Percentiles rank a stretch among this genome's conserved stretches.
Evolutionary conservation across 1,284 basidiomycete genomes (phyloP).

Genomic region (Microbotryum saponariae): DNA sequence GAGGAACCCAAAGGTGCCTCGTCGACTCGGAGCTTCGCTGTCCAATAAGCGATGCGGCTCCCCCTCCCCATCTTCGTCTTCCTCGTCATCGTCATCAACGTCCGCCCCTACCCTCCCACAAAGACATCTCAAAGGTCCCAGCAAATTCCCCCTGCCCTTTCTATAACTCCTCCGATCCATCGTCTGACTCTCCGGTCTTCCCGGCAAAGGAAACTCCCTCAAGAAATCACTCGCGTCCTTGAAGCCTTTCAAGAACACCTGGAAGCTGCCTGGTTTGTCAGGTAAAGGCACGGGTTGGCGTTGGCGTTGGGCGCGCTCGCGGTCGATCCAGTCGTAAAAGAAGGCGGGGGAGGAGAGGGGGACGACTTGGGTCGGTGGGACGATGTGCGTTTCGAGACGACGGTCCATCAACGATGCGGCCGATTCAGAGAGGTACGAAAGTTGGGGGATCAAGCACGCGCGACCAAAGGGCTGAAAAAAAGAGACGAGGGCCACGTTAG

Average conservation of each 20-base stretch:
- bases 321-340: slow-evolving; percentile 80
- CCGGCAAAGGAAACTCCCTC: slow-evolving; percentile 77
- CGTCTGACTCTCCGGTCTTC: slow-evolving; percentile 69
- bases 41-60: slow-evolving; percentile 6
- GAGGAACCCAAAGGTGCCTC: slow-evolving; percentile 50
- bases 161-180: slow-evolving; percentile 61
- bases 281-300: slow-evolving; percentile 51
- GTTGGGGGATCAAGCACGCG: slow-evolving; percentile 73
- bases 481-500: slow-evolving; percentile 44
- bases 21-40: slow-evolving; percentile 11
- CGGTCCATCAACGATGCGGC: slow-evolving; percentile 78
- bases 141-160: slow-evolving; percentile 45
- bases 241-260: slow-evolving; percentile 78
- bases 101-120: slow-evolving; percentile 70
- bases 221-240: slow-evolving; percentile 83
- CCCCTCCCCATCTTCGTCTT: slow-evolving; percentile 45
- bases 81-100: slow-evolving; percentile 60
- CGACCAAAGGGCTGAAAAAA: slow-evolving; percentile 63
- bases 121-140: slow-evolving; percentile 55
- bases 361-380: slow-evolving; percentile 76
- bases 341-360: slow-evolving; percentile 75
- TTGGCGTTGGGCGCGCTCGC: slow-evolving; percentile 52
- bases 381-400: slow-evolving; percentile 66
- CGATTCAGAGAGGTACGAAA: slow-evolving; percentile 53
- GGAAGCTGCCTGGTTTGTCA: slow-evolving; percentile 82